Evolutionary conservation across 2,329 filamentous ascomycete species (phyloP), one percentile per base, ranked within the genome.

Genomic region (Lasiodiplodia gonubiensis): DNA sequence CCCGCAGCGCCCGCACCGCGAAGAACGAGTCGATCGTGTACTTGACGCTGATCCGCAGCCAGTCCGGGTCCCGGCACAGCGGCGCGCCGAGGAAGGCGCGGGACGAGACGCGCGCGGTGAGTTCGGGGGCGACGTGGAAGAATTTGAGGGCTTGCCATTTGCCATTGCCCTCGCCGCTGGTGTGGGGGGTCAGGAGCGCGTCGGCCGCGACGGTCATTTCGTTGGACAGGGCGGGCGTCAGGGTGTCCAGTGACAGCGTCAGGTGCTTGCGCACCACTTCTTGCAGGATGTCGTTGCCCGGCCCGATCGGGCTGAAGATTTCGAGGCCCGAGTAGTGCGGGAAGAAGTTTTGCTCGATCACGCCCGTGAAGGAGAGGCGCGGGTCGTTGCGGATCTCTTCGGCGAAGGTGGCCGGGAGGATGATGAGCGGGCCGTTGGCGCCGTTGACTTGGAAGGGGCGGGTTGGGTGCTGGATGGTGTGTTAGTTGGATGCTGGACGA

Each of bases 51-150:
- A 76, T 72, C 0, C 74, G 66, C 18, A 81, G 71, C 80, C 81
- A 83, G 63, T 76, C 70, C 66, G 77, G 70, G 67, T 82, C 79
- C 21, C 74, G 74, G 64, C 77, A 78, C 5, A 80, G 70, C 4
- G 70, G 67, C 4, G 76, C 72, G 27, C 81, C 80, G 37, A 80
- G 74, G 63, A 83, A 79, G 46, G 82, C 74, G 25, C 59, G 42
- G n/a, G 27, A 18, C 2, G 59, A 63, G 8, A 63, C 27, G n/a
- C 80, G 75, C 0, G 78, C 77, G 1, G 80, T 79, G 7, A 81
- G 71, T 18, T 80, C 76, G 0, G 76, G 73, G 37, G 80, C 68
- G 16, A 69, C 66, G 11, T 67, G 48, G 61, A 74, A 71, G 64
- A 75, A 68, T 18, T 68, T 61, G 18, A 69, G 37, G 21, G 68